Percentiles rank a stretch among this genome's conserved stretches.
Evolutionary conservation across 371 early-diverging fungal species (phyloP).

Genomic region (Entomophthora muscae): DNA sequence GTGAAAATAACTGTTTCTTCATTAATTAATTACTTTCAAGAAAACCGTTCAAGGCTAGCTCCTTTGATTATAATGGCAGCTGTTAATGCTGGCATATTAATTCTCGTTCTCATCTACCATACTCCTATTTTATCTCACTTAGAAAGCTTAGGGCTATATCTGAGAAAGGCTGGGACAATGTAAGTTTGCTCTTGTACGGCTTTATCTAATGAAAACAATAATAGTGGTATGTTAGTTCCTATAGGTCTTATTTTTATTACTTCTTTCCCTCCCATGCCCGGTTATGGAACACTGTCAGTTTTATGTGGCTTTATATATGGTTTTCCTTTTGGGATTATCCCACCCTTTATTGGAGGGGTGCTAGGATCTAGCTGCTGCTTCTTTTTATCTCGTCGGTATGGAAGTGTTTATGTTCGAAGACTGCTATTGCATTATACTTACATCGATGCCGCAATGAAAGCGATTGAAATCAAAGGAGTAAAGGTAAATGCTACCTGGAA

Average conservation of each 20-base stretch:
- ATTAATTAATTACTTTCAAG: no score
- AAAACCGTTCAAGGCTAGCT: no score
- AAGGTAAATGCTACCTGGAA: slow-evolving; percentile 13
- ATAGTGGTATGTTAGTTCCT: slow-evolving; percentile 10
- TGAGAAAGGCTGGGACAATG: no score
- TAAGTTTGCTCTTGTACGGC: no score
- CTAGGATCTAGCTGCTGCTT: slow-evolving; percentile 19
- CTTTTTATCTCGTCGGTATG: slow-evolving; percentile 13
- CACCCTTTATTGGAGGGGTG: slow-evolving; percentile 16
- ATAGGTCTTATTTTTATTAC: slow-evolving; percentile 9
- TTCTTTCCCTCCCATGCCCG: slow-evolving; percentile 13
- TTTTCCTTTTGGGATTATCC: slow-evolving; percentile 18
- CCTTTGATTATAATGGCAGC: no score
- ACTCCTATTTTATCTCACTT: no score
- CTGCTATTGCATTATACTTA: slow-evolving; percentile 13
- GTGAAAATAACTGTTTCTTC: no score
- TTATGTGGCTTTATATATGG: slow-evolving; percentile 18
- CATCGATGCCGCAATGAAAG: slow-evolving; percentile 15
- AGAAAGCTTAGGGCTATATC: no score
- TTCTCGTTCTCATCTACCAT: no score
- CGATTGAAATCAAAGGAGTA: slow-evolving; percentile 22
- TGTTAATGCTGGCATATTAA: no score
- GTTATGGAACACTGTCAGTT: slow-evolving; percentile 11
- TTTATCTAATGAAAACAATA: no score
- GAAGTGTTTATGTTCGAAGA: slow-evolving; percentile 12